A percentile compares a stretch with the other conserved stretches of the same genome.
These are phyloP conservation scores for Remersonia thermophila DNA, from an alignment of 2,329 filamentous ascomycete species.

Conservation along the genomic window DNA sequence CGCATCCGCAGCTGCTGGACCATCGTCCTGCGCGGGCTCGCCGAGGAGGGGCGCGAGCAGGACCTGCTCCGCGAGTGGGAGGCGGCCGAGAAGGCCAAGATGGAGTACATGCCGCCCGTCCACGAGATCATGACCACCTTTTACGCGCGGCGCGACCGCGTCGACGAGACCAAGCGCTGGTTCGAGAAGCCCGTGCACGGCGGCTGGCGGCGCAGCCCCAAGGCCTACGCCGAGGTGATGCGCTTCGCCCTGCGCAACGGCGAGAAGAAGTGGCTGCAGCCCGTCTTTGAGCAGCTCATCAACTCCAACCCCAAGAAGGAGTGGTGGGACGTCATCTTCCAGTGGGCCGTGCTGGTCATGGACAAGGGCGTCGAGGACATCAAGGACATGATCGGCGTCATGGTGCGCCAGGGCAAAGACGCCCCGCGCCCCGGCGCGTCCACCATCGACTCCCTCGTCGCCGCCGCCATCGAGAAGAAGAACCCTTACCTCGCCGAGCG, in stretches of 20 bases:
- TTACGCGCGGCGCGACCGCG: constrained; percentile 45
- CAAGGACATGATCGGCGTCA: constrained; percentile 57
- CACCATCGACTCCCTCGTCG: constrained; percentile 67
- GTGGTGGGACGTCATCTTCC: constrained; percentile 60
- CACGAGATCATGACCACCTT: constrained; percentile 48
- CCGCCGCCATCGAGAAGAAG: constrained; percentile 55
- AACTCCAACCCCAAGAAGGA: constrained; percentile 36
- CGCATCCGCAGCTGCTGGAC: constrained; percentile 30
- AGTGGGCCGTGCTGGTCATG: constrained; percentile 59
- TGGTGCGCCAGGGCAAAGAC: constrained; percentile 34
- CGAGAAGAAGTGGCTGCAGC: constrained; percentile 49
- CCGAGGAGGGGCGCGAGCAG: constrained; percentile 43
- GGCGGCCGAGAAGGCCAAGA: constrained; percentile 27
- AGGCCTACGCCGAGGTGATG: constrained; percentile 43
- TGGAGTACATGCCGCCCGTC: constrained; percentile 32
- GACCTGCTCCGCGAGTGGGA: constrained; percentile 26
- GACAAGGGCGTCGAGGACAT: constrained; percentile 62
- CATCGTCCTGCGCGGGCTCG: constrained; percentile 47
- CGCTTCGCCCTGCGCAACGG: constrained; percentile 48
- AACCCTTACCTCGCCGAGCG: constrained; percentile 63
- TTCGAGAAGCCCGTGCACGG: constrained; percentile 43
- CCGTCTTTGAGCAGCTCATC: constrained; percentile 42
- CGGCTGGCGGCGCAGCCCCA: constrained; percentile 27
- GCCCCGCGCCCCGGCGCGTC: constrained; percentile 46
- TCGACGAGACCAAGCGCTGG: constrained; percentile 54